Base-by-base conservation (phyloP, 2,329 filamentous ascomycete genomes). In the Teratosphaeria zuluensis region DNA sequence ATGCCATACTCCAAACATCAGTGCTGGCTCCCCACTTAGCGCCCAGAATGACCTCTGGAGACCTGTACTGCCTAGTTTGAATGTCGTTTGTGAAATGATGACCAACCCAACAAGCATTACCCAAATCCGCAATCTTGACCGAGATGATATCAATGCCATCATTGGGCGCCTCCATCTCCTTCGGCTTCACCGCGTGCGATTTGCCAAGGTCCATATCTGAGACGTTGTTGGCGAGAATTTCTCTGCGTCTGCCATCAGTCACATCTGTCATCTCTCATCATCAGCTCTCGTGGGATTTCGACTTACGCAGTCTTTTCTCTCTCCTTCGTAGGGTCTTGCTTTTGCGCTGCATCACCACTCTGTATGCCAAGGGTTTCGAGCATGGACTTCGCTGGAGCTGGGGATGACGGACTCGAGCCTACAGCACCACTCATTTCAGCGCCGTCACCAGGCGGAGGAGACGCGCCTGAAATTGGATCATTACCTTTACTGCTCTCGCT, bases 41-140 rank as follows among this genome's bases (percentile, higher is more conserved):
- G 46, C 94, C 94, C 21, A 99, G 79, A 61, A 99, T 97, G 58
- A 99, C 94, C 75, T 99, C 94, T 1, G 94, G 94, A 1, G 94
- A 97, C 59, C 94, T 83, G 75, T 99, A 99, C 76, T 99, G 94
- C 69, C 94, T 83, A 8, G 94, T 99, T 74, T 99, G 94, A 69
- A 99, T 99, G 73, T 99, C 94, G 72, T 99, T 96, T 70, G 94
- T 99, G 76, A 99, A 99, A 75, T 99, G 94, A 72, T 99, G 94
- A 64, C 91, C 91, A 31, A 96, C 92, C 94, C 94, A 99, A 78
- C 94, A 99, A 21, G 94, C 94, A 73, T 99, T 99, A 61, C 94
- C 94, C 58, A 99, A 80, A 78, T 99, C 94, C 51, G 94, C 94
- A 77, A 99, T 99, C 78, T 99, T 99, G 74, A 99, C 94, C 35